phyloP scores from a whole-genome alignment of 1,139 yeast species.

The Tardiomyces digboiensis region DNA sequence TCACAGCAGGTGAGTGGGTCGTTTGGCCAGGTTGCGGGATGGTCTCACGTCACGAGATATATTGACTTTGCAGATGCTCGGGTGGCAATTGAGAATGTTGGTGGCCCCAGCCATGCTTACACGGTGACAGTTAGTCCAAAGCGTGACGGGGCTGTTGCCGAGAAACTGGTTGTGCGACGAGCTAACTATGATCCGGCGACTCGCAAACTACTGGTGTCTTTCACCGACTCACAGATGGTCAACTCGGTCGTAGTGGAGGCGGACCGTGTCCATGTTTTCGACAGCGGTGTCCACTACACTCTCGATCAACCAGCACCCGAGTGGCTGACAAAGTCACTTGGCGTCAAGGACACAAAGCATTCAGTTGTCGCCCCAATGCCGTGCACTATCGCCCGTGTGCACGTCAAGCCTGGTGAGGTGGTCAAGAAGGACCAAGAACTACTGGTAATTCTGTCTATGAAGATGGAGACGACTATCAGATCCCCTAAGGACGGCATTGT shows the following conservation, averaged over 20 bases:
- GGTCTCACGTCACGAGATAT: slow-evolving; percentile 6
- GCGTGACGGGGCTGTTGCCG: slow-evolving; percentile 2
- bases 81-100: slow-evolving; percentile 2
- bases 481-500: slow-evolving; percentile 17
- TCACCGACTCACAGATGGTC: slow-evolving; percentile 17
- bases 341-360: slow-evolving; percentile 17
- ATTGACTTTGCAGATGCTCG: slow-evolving; percentile 8
- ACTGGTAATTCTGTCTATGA: slow-evolving; percentile 16
- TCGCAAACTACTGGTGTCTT: slow-evolving; percentile 15
- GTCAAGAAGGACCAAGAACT: slow-evolving; percentile 14
- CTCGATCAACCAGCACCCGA: slow-evolving; percentile 20
- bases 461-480: slow-evolving; percentile 16
- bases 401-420: slow-evolving; percentile 8
- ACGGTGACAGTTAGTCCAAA: background rate
- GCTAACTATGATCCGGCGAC: slow-evolving; percentile 1
- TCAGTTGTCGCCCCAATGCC: slow-evolving; percentile 29
- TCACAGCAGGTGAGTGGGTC: slow-evolving; percentile 4
- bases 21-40: slow-evolving; percentile 3
- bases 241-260: slow-evolving; percentile 21
- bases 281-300: slow-evolving; percentile 22
- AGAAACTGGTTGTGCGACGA: background rate
- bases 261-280: slow-evolving; percentile 22
- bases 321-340: slow-evolving; percentile 24
- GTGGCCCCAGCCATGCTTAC: slow-evolving; percentile 1
- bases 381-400: slow-evolving; percentile 23